Conservation (phyloP, 768 basidiomycete species). For the Agaricus subrufescens region DNA sequence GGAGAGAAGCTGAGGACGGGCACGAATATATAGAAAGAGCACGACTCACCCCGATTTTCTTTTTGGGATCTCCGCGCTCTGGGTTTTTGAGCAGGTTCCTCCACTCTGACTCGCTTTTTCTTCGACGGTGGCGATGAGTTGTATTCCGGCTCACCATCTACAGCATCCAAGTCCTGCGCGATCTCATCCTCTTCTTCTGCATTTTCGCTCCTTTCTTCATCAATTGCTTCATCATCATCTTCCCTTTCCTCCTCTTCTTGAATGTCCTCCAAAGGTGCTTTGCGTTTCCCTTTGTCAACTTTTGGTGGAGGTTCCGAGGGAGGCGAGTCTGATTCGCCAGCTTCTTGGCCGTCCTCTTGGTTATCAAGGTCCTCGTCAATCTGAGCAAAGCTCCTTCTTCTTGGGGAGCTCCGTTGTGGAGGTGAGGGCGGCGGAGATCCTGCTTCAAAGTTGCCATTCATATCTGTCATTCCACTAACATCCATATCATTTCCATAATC, state of each 20-base stretch:
- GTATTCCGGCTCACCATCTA: conserved; percentile 27
- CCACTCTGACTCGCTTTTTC: conserved; percentile 26
- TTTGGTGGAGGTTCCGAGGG: conserved; percentile 21
- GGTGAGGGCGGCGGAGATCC: conserved; percentile 10
- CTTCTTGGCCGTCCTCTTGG: conserved; percentile 38
- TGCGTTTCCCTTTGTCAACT: conserved; percentile 37
- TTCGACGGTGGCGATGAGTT: conserved; percentile 24
- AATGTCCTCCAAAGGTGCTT: conserved; percentile 29
- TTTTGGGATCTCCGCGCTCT: conserved; percentile 28
- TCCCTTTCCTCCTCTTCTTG: conserved; percentile 39
- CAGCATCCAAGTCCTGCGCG: conserved; percentile 33
- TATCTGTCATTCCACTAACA: conserved; percentile 18
- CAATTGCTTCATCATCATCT: conserved; percentile 32
- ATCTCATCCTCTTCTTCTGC: conserved; percentile 33
- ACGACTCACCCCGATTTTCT: conserved; percentile 32
- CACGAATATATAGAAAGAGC: not conserved
- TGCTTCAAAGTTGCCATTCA: conserved; percentile 23
- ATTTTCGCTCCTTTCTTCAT: conserved; percentile 7
- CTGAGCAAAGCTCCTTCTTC: conserved; percentile 42
- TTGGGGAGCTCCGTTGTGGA: conserved; percentile 16
- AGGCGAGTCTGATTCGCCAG: conserved; percentile 26
- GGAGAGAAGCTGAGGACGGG: not conserved
- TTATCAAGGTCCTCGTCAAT: conserved; percentile 46
- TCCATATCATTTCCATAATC: conserved; percentile 21
- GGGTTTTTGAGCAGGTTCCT: conserved; percentile 16